Evolutionary conservation across 306 rosid species (phyloP), one percentile per base, ranked within the genome.

Genomic region (Gastrolobium bilobum): DNA sequence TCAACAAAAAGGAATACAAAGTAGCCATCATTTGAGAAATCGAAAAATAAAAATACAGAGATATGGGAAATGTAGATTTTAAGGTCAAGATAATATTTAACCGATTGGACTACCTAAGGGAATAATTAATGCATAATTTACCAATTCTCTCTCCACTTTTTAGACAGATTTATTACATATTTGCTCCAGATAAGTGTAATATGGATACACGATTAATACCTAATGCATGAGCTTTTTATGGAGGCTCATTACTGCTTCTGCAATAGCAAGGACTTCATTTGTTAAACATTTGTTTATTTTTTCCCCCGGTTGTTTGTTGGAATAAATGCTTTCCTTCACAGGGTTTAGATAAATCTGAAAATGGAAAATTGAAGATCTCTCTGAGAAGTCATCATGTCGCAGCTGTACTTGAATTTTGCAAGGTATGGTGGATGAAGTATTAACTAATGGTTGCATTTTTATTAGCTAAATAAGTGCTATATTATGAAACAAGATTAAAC

Each of bases 321-420:
- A 86, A 62, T 66, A 61, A 20, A 75, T 62, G 57, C 40, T 31
- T 75, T 68, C 81, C 56, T 79, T 39, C 35, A 54, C 91, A 95
- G 99, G 86, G 86, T 86, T 85, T 95, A 62, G 88, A 84, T 73
- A 93, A 84, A 89, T 76, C 83, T 84, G 89, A 87, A 79, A 80
- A 91, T 79, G 97, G 98, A 64, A 90, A 90, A 79, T 83, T 91
- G 76, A 93, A 90, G 88, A 87, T 95, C 80, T 77, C 73, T 60
- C 67, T 95, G 81, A 87, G 84, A 91, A 89, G 89, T 76, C 90
- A 88, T 91, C 94, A 87, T 30, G 89, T 89, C 86, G 86, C 92
- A 4, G 94, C 91, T 37, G 85, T 93, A 48, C 88, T 95, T 58
- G 97, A 95, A 83, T 92, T 87, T 86, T 95, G 99, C 75, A 85